Evolutionary conservation across 2,329 filamentous ascomycete species (phyloP), one percentile per base, ranked within the genome.

Genomic region (Aspergillus arachidicola): DNA sequence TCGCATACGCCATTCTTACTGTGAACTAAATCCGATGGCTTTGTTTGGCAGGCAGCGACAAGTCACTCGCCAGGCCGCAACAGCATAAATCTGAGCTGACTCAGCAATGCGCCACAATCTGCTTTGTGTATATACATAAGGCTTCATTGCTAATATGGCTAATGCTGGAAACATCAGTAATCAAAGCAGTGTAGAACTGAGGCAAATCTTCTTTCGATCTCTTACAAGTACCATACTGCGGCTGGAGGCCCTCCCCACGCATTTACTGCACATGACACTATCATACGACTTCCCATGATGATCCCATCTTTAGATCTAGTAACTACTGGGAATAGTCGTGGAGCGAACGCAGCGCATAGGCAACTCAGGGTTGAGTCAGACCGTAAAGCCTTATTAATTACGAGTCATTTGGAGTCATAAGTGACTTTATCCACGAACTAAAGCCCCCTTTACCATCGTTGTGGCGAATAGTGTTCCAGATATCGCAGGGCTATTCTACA

Each of bases 1-100:
- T 36, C 34, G 14, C 34, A 36, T 54, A 36, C 32, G 30, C 51
- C 51, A 54, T 54, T 41, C 34, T 23, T 23, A 23, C 51, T 26
- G 10, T 34, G 26, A 50, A 54, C 51, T 54, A 26, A 26, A 54
- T 36, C 19, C 28, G n/a, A 34, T 36, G 21, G 32, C 30, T 54
- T 54, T 21, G 51, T 55, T 38, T 38, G 3, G 51, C 30, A 55
- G 51, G 51, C 51, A 55, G 51, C n/a, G n/a, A 55, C 51, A 23
- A 34, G 19, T 32, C 51, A 36, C 30, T 34, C 28, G 28, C 21
- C 16, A 55, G 51, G 51, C 32, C 19, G 30, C 51, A 55, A 55
- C 19, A 23, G 10, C 51, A 55, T 38, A 55, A 38, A 41, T 28
- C 21, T n/a, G 30, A 19, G 32, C 32, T 55, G 51, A 55, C 32